A percentile compares a stretch with the other conserved stretches of the same genome.
phyloP scores from a whole-genome alignment of 805 yeast species.

The Yamadazyma insecticola region DNA sequence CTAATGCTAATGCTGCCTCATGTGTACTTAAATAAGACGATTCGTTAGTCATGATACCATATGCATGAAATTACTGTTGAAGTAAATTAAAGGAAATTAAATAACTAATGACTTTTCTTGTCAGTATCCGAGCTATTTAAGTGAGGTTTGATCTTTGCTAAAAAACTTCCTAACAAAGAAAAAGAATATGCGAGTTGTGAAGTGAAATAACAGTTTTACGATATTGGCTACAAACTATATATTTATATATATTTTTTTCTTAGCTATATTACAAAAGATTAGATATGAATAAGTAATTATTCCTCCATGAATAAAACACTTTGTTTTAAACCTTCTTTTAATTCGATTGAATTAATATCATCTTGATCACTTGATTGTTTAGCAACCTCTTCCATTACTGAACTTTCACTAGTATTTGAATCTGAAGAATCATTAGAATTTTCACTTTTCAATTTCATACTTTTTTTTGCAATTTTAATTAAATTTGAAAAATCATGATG shows the following conservation, averaged over 20 bases:
- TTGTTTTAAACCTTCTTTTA: constrained; percentile 1
- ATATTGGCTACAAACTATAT: no score
- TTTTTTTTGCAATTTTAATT: constrained; percentile 27
- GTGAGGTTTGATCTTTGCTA: no score
- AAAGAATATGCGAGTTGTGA: no score
- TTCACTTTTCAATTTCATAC: background rate
- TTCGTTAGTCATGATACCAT: constrained; percentile 13
- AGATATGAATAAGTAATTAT: background rate
- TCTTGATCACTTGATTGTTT: background rate
- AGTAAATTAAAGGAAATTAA: no score
- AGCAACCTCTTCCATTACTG: background rate
- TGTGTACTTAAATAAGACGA: constrained; percentile 60
- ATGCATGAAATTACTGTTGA: constrained; percentile 5
- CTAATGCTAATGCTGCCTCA: constrained; percentile 80
- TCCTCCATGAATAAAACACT: no score
- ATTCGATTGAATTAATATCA: no score
- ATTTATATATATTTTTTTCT: no score
- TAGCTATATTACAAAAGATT: background rate
- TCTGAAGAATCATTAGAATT: background rate
- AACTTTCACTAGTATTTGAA: background rate
- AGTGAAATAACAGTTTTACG: no score
- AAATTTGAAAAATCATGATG: constrained; percentile 36
- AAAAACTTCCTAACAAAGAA: no score
- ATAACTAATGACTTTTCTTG: no score
- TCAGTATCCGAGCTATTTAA: no score